Conservation (phyloP, 1,284 basidiomycete genomes). For the Irpex lacteus region DNA sequence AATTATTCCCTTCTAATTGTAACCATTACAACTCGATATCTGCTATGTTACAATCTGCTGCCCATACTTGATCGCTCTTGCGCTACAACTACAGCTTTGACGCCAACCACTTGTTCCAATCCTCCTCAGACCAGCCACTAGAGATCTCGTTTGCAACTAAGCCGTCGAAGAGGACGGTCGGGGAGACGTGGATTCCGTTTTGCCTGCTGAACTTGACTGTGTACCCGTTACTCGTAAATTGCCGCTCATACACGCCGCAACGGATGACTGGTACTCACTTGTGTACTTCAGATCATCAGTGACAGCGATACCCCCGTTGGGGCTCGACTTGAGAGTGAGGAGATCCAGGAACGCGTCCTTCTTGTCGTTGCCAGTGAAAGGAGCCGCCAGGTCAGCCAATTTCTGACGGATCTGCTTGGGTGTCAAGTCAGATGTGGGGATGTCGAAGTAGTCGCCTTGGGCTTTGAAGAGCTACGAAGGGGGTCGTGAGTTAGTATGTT, state of each 20-base stretch:
- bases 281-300: constrained; percentile 88
- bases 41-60: neutral
- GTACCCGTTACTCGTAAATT: neutral
- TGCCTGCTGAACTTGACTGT: constrained; percentile 87
- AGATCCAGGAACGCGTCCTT: constrained; percentile 58
- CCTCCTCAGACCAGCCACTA: constrained; percentile 78
- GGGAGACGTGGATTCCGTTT: constrained; percentile 91
- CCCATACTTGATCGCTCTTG: neutral
- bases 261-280: constrained; percentile 40
- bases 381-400: constrained; percentile 58
- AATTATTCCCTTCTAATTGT: too few species aligned
- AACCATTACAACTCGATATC: neutral
- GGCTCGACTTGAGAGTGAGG: constrained; percentile 57
- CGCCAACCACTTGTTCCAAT: constrained; percentile 84
- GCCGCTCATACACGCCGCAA: neutral
- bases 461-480: constrained; percentile 64
- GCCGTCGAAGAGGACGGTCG: constrained; percentile 86
- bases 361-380: constrained; percentile 46
- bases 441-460: constrained; percentile 80
- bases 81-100: constrained; percentile 46
- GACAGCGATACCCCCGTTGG: constrained; percentile 75
- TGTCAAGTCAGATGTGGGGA: constrained; percentile 67
- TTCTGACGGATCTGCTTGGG: constrained; percentile 75
- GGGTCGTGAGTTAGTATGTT: neutral
- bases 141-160: constrained; percentile 78